Evolutionary conservation across 2,329 filamentous ascomycete genomes (phyloP).

Genomic region (Claviceps capensis): DNA sequence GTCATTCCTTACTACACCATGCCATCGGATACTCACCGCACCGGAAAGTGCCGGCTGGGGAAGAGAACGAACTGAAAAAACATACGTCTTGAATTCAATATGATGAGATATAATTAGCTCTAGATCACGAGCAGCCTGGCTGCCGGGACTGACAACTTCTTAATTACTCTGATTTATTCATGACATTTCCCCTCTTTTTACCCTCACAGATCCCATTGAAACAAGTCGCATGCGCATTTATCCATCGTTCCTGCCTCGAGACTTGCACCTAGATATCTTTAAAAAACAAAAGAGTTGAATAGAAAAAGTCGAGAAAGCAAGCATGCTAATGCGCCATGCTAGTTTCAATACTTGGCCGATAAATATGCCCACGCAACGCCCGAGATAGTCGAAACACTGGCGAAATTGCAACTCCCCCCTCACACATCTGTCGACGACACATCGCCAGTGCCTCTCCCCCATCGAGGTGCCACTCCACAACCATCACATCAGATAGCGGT

Average conservation of each 20-base stretch:
- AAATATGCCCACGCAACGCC: conserved; percentile 52
- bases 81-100: conserved; percentile 13
- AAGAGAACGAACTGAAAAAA: not conserved
- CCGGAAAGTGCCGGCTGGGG: not conserved
- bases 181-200: conserved; percentile 7
- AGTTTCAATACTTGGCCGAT: conserved; percentile 53
- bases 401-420: conserved; percentile 52
- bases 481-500: conserved; percentile 43
- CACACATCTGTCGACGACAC: conserved; percentile 33
- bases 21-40: not conserved
- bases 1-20: conserved; percentile 1
- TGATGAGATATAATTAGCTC: conserved; percentile 52
- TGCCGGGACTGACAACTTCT: conserved; percentile 46
- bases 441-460: conserved; percentile 40
- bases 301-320: not conserved
- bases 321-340: conserved; percentile 12
- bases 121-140: conserved; percentile 59
- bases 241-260: not conserved
- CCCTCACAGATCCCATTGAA: not conserved
- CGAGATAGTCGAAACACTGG: conserved; percentile 53
- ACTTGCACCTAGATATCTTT: not conserved
- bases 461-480: conserved; percentile 28
- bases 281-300: not conserved
- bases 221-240: not conserved
- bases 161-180: conserved; percentile 10